Percentiles rank a stretch among this genome's conserved stretches.
These are phyloP conservation scores for Agapanthus africanus DNA, from an alignment of 106 monocot genomes.

Conservation along the genomic window DNA sequence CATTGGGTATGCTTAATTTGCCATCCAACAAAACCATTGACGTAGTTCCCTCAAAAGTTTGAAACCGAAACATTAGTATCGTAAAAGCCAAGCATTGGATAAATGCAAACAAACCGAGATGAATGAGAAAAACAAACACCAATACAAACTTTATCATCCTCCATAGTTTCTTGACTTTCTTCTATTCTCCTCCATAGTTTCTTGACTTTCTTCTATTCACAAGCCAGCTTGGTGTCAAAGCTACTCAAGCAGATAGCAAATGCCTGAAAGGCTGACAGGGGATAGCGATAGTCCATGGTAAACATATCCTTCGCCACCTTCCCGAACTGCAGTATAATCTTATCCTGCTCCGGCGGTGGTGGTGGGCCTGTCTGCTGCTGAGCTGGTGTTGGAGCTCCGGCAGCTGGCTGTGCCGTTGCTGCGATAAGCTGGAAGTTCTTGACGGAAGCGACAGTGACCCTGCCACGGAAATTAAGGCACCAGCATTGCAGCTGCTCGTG, in stretches of 20 bases:
- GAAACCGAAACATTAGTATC: no score
- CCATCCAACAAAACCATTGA: no score
- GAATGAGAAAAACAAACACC: no score
- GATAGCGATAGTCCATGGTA: conserved; percentile 59
- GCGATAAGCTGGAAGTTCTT: conserved; percentile 58
- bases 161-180: no score
- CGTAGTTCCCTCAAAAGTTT: no score
- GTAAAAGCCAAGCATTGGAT: no score
- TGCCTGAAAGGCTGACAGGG: conserved; percentile 63
- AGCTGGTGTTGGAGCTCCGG: conserved; percentile 40
- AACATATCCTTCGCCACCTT: conserved; percentile 53
- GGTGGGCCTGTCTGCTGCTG: conserved; percentile 3
- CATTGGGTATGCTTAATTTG: no score
- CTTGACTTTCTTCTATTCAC: conserved; percentile 39
- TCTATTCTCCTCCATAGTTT: no score
- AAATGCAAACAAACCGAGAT: no score
- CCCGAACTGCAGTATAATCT: conserved; percentile 52
- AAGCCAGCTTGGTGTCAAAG: conserved; percentile 53
- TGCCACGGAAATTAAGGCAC: conserved; percentile 49
- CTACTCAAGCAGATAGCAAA: conserved; percentile 66
- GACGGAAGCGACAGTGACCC: conserved; percentile 48
- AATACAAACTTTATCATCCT: no score
- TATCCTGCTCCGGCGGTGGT: conserved; percentile 35
- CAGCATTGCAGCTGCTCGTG: conserved; percentile 57
- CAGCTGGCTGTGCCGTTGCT: conserved; percentile 23